Percentiles rank a stretch among this genome's conserved stretches.
Conservation (phyloP, 768 basidiomycete species). For the Pholiota microspora region DNA sequence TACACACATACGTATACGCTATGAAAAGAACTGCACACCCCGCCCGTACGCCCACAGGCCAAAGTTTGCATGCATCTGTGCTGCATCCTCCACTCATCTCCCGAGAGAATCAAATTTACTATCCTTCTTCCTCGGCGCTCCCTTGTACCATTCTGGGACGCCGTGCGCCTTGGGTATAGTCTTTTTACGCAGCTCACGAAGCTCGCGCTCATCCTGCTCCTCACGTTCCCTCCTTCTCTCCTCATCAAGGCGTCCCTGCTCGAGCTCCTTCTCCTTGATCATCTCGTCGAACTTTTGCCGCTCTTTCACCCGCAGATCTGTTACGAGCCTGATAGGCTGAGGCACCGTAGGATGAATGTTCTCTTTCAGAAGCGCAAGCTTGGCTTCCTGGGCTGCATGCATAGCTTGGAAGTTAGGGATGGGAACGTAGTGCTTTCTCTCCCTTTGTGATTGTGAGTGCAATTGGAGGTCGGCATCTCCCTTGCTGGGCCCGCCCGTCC, state of each 20-base stretch:
- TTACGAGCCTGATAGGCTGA: slow-evolving; percentile 44
- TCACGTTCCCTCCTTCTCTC: slow-evolving; percentile 43
- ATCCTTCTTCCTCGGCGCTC: slow-evolving; percentile 55
- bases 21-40: slow-evolving; percentile 1
- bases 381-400: slow-evolving; percentile 48
- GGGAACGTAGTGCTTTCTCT: slow-evolving; percentile 18
- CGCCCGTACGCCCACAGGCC: background rate
- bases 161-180: slow-evolving; percentile 68
- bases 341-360: slow-evolving; percentile 49
- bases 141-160: slow-evolving; percentile 77
- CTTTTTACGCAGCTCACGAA: slow-evolving; percentile 59
- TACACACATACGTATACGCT: too few species aligned
- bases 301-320: slow-evolving; percentile 57
- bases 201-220: slow-evolving; percentile 57
- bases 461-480: slow-evolving; percentile 17
- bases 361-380: slow-evolving; percentile 41
- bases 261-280: slow-evolving; percentile 55
- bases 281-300: slow-evolving; percentile 61
- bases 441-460: slow-evolving; percentile 5
- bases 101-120: slow-evolving; percentile 6
- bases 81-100: slow-evolving; percentile 2
- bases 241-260: slow-evolving; percentile 46
- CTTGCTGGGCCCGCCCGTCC: slow-evolving; percentile 30
- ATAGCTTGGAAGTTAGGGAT: slow-evolving; percentile 56
- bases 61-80: background rate